phyloP scores from a whole-genome alignment of 345 rosid genomes.

The Aquilaria malaccensis region DNA sequence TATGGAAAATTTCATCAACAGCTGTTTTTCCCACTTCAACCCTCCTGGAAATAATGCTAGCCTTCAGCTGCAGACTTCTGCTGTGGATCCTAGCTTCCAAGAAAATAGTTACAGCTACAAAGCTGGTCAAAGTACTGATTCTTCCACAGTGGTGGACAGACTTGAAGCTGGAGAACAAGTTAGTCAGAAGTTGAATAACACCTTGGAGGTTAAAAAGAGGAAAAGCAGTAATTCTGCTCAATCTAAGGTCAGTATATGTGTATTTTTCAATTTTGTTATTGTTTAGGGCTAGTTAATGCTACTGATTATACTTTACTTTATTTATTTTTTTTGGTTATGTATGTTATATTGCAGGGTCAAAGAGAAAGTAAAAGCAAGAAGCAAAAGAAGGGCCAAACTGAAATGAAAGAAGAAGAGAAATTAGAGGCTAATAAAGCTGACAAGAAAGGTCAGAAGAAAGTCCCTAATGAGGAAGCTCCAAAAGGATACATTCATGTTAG shows the following conservation, averaged over 20 bases:
- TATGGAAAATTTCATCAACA: constrained; percentile 12
- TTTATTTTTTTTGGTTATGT: constrained; percentile 2
- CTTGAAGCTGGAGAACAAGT: constrained; percentile 44
- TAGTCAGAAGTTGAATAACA: constrained; percentile 20
- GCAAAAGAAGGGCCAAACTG: constrained; percentile 31
- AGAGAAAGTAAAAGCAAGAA: constrained; percentile 43
- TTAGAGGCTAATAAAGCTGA: constrained; percentile 15
- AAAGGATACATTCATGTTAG: constrained; percentile 72
- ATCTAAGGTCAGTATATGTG: constrained; percentile 27
- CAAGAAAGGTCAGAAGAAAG: constrained; percentile 30
- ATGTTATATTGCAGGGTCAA: constrained; percentile 23
- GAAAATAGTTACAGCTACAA: constrained; percentile 15
- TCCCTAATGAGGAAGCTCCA: constrained; percentile 32
- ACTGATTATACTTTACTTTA: neutral
- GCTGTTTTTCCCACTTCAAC: constrained; percentile 25
- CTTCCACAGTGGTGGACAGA: constrained; percentile 35
- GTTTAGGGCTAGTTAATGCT: neutral
- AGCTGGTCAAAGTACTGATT: constrained; percentile 31
- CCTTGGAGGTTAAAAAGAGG: constrained; percentile 28
- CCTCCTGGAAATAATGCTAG: constrained; percentile 1
- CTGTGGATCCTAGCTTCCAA: constrained; percentile 10
- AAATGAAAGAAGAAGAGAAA: constrained; percentile 18
- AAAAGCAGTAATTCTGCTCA: constrained; percentile 25
- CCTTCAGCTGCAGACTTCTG: constrained; percentile 1
- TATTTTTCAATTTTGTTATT: neutral